Evolutionary conservation across 257 asterid genomes (phyloP).

Genomic region (Nemophila menziesii): DNA sequence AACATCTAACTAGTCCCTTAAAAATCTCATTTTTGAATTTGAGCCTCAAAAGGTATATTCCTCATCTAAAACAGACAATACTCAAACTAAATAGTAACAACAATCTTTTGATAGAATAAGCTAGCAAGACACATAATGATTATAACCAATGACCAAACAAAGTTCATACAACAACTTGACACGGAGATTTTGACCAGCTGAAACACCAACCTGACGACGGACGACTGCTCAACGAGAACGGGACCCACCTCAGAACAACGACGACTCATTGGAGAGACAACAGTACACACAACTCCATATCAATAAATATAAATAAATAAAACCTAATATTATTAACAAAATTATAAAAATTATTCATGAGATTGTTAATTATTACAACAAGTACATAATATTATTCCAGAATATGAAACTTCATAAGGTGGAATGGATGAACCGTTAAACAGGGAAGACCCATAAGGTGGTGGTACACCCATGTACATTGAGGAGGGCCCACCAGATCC

Average conservation of each 20-base stretch:
- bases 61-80: no score
- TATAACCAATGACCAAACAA: slow-evolving; percentile 33
- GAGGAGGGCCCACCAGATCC: slow-evolving; percentile 72
- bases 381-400: slow-evolving; percentile 39
- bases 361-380: slow-evolving; percentile 16
- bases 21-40: no score
- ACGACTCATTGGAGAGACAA: slow-evolving; percentile 99
- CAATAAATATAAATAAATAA: slow-evolving; percentile 32
- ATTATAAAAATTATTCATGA: slow-evolving; percentile 12
- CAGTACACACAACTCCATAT: slow-evolving; percentile 69
- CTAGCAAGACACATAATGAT: slow-evolving; percentile 37
- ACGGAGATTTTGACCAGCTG: no score
- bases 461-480: slow-evolving; percentile 64
- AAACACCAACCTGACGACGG: no score
- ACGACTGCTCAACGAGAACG: slow-evolving; percentile 89
- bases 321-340: no score
- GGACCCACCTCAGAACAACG: slow-evolving; percentile 77
- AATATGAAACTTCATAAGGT: slow-evolving; percentile 69
- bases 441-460: slow-evolving; percentile 72
- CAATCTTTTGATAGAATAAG: slow-evolving; percentile 21
- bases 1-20: no score
- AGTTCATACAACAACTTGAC: slow-evolving; percentile 60
- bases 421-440: slow-evolving; percentile 62
- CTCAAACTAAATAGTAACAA: slow-evolving; percentile 30
- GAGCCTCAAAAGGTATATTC: no score